Evolutionary conservation across 345 rosid genomes (phyloP).

Genomic region (Rubroshorea leprosula): DNA sequence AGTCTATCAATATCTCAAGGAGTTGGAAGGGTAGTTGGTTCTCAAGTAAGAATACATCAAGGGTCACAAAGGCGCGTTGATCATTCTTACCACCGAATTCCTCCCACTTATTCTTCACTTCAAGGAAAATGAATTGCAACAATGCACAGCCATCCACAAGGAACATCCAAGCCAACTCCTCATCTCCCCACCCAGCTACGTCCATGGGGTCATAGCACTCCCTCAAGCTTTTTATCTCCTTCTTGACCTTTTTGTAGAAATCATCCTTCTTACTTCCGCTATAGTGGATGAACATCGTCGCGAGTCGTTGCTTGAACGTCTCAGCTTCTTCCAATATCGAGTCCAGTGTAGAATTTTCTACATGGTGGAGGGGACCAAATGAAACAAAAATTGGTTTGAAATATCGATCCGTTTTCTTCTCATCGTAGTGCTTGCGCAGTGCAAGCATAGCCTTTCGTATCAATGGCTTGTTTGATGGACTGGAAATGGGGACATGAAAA

Average conservation of each 20-base stretch:
- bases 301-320: constrained; percentile 5
- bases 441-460: constrained; percentile 7
- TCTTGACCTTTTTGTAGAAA: neutral
- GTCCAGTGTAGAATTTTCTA: neutral
- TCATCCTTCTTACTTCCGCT: neutral
- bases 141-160: no score
- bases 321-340: no score
- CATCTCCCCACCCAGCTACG: no score
- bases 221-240: neutral
- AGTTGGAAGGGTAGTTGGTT: constrained; percentile 24
- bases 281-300: neutral
- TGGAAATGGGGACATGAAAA: no score
- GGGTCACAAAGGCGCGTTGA: neutral
- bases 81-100: neutral
- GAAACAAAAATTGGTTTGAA: constrained; percentile 17
- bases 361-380: constrained; percentile 23
- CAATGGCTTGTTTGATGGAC: neutral
- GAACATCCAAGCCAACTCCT: no score
- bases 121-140: no score
- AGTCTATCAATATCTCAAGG: no score
- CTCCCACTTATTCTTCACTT: no score
- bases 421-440: neutral
- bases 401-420: no score
- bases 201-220: constrained; percentile 6
- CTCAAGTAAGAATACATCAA: constrained; percentile 26